These are phyloP conservation scores for Boletus sp. DNA, from an alignment of 768 basidiomycete species.

Conservation along the genomic window DNA sequence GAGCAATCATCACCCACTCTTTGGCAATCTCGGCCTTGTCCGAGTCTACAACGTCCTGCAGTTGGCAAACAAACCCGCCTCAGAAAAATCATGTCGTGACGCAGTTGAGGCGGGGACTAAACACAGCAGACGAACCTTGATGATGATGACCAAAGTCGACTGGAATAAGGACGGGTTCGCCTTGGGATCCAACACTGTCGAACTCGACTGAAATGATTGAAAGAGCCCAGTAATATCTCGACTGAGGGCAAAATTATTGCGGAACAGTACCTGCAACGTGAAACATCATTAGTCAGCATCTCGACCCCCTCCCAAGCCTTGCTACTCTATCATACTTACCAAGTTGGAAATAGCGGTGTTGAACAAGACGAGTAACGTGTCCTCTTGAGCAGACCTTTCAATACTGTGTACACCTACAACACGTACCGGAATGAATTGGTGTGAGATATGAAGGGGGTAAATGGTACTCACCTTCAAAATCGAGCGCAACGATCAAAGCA, in stretches of 20 bases:
- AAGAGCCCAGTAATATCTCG: slow-evolving; percentile 61
- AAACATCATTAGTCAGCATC: background rate
- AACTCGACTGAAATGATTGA: slow-evolving; percentile 60
- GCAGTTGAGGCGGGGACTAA: background rate
- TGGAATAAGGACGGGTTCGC: slow-evolving; percentile 58
- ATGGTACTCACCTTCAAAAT: slow-evolving; percentile 52
- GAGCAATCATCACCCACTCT: slow-evolving; percentile 41
- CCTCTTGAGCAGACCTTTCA: slow-evolving; percentile 62
- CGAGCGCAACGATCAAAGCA: slow-evolving; percentile 53
- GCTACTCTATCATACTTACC: slow-evolving; percentile 39
- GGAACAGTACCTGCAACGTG: slow-evolving; percentile 52
- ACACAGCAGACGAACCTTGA: slow-evolving; percentile 43
- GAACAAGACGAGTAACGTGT: slow-evolving; percentile 60
- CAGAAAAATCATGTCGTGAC: background rate
- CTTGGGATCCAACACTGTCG: slow-evolving; percentile 55
- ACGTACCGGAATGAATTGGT: background rate
- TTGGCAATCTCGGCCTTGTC: slow-evolving; percentile 56
- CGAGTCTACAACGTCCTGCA: slow-evolving; percentile 60
- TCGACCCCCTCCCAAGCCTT: too few species aligned
- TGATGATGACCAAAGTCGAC: slow-evolving; percentile 59
- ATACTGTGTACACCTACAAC: slow-evolving; percentile 56
- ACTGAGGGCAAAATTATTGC: slow-evolving; percentile 63
- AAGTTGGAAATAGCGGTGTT: slow-evolving; percentile 66
- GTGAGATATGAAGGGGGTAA: background rate
- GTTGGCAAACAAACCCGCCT: background rate